These are phyloP conservation scores for Plasmodium berghei DNA, from an alignment of 169 alveolate genomes.

Conservation along the genomic window DNA sequence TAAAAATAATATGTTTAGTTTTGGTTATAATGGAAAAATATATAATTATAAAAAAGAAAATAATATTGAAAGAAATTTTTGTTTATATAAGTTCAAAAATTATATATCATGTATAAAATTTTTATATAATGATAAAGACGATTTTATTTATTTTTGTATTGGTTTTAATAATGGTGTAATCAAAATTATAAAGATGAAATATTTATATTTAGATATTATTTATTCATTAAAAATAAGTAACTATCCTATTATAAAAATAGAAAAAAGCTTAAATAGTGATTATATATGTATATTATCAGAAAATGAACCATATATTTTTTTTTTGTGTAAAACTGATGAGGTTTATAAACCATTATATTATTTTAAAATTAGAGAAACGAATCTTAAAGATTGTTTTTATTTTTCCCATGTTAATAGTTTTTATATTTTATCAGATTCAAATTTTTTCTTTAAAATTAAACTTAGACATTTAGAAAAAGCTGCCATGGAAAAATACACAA, in stretches of 20 bases:
- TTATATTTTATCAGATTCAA: constrained; percentile 17
- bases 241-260: constrained; percentile 32
- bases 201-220: constrained; percentile 42
- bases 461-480: not conserved
- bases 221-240: constrained; percentile 53
- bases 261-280: constrained; percentile 13
- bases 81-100: constrained; percentile 33
- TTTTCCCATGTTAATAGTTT: constrained; percentile 9
- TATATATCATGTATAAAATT: constrained; percentile 39
- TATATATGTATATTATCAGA: constrained; percentile 40
- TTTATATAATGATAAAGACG: constrained; percentile 14
- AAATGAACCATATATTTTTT: constrained; percentile 52
- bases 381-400: constrained; percentile 17
- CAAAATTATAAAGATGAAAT: constrained; percentile 35
- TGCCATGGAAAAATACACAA: not conserved
- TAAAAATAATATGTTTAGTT: constrained; percentile 37
- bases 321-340: constrained; percentile 6
- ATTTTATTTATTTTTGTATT: constrained; percentile 49
- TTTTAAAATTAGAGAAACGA: constrained; percentile 16
- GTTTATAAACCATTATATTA: constrained; percentile 41
- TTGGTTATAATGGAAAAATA: constrained; percentile 42
- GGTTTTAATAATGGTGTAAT: constrained; percentile 61
- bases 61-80: constrained; percentile 38
- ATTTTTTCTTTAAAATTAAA: constrained; percentile 16
- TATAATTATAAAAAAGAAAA: constrained; percentile 35